Conservation (phyloP, 192 early-diverging fungal species). For the Phycomyces blakesleeanus region DNA sequence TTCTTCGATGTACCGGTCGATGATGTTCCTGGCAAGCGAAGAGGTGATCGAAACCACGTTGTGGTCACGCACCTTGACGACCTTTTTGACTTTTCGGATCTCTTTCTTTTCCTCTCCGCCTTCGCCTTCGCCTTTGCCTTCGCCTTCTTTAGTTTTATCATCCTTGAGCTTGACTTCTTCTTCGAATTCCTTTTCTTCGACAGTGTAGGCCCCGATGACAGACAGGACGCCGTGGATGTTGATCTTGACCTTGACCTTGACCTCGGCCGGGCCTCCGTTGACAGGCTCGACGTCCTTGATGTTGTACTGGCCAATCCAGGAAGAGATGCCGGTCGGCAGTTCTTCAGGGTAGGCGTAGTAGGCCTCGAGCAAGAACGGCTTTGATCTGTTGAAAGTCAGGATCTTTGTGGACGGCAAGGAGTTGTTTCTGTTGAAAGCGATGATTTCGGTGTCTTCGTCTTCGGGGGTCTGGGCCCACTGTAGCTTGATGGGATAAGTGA, state of each 20-base stretch:
- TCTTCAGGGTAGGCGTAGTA: constrained; percentile 63
- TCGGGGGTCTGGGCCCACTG: constrained; percentile 78
- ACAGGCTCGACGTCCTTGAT: constrained; percentile 73
- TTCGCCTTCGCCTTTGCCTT: constrained; percentile 72
- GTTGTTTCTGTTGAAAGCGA: constrained; percentile 84
- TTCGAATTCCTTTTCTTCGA: constrained; percentile 84
- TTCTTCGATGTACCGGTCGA: constrained; percentile 63
- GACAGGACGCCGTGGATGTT: constrained; percentile 78
- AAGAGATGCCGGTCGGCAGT: constrained; percentile 68
- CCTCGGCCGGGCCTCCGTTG: constrained; percentile 65
- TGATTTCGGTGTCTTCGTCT: constrained; percentile 72
- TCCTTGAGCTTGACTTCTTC: constrained; percentile 64
- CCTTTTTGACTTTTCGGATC: constrained; percentile 83
- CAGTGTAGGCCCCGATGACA: constrained; percentile 78
- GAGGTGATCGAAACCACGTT: constrained; percentile 60
- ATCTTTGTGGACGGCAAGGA: constrained; percentile 87
- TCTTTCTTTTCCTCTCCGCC: constrained; percentile 56
- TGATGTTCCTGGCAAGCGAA: constrained; percentile 50
- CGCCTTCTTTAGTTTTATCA: constrained; percentile 78
- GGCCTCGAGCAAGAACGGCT: constrained; percentile 79
- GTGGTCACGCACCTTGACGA: constrained; percentile 82
- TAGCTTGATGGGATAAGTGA: constrained; percentile 83
- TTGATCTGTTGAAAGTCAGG: constrained; percentile 84
- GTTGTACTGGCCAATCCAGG: constrained; percentile 79
- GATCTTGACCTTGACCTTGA: constrained; percentile 90